Conservation (phyloP, 2,329 filamentous ascomycete species). For the Teratosphaeria destructans region DNA sequence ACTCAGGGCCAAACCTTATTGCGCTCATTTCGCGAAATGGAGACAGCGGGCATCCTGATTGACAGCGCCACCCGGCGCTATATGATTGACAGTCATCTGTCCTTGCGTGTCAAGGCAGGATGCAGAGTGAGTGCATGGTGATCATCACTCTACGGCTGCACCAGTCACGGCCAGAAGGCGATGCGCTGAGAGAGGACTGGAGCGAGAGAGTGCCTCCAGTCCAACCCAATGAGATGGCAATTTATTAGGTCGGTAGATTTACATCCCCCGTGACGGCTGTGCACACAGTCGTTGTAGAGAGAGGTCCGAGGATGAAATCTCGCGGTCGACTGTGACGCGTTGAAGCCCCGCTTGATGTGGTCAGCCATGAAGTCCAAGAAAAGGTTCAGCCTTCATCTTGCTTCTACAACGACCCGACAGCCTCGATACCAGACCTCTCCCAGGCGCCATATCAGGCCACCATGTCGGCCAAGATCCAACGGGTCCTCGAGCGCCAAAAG, state of each 20-base stretch:
- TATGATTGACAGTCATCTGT: not conserved
- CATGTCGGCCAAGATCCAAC: slow-evolving; percentile 49
- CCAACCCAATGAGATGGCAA: too few relatives aligned
- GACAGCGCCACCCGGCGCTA: not conserved
- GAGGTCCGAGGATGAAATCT: too few relatives aligned
- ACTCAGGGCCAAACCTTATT: not conserved
- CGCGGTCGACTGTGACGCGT: too few relatives aligned
- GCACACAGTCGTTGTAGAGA: too few relatives aligned
- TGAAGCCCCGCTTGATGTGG: not conserved
- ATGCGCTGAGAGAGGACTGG: too few relatives aligned
- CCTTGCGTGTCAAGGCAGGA: not conserved
- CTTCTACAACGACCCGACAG: not conserved
- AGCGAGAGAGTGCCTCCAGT: too few relatives aligned
- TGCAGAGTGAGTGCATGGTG: too few relatives aligned
- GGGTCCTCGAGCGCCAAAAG: slow-evolving; percentile 66
- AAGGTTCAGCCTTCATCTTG: not conserved
- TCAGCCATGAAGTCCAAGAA: not conserved
- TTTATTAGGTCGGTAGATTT: too few relatives aligned
- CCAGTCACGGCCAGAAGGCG: too few relatives aligned
- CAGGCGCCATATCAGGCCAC: not conserved
- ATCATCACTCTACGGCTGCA: too few relatives aligned
- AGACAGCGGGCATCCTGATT: not conserved
- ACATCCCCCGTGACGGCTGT: too few relatives aligned
- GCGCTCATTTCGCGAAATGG: not conserved
- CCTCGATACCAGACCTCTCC: not conserved